phyloP scores from a whole-genome alignment of 208 protist species.

The Histomonas meleagridis region DNA sequence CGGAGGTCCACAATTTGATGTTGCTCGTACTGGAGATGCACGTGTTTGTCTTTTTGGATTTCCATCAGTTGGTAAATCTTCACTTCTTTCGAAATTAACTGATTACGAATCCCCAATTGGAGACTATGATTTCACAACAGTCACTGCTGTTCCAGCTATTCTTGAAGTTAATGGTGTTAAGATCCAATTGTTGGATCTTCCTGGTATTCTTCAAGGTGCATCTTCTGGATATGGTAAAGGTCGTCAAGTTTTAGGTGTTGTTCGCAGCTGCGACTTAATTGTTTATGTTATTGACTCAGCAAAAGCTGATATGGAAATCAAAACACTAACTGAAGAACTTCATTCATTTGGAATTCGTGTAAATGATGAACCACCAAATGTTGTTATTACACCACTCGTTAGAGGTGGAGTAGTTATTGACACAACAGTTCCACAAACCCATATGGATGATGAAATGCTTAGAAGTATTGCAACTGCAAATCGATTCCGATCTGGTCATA shows the following conservation, averaged over 20 bases:
- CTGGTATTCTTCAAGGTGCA: conserved; percentile 94
- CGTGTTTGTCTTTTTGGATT: conserved; percentile 69
- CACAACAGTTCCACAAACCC: conserved; percentile 14
- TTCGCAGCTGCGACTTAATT: conserved; percentile 81
- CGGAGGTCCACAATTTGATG: conserved; percentile 32
- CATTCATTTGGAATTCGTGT: conserved; percentile 31
- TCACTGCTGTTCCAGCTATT: conserved; percentile 93
- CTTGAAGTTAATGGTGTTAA: conserved; percentile 38
- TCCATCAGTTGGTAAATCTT: conserved; percentile 89
- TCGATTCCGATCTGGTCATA: conserved; percentile 78
- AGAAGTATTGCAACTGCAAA: conserved; percentile 61
- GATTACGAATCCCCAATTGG: conserved; percentile 78
- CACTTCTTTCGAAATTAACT: conserved; percentile 83
- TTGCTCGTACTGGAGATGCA: conserved; percentile 63
- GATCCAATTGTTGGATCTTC: conserved; percentile 94
- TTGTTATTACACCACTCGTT: conserved; percentile 22
- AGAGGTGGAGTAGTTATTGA: conserved; percentile 16
- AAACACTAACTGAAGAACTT: conserved; percentile 32
- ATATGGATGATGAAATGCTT: conserved; percentile 41
- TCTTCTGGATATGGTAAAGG: conserved; percentile 72
- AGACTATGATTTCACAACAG: conserved; percentile 80
- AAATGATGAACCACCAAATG: conserved; percentile 4
- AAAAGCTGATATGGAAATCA: conserved; percentile 70
- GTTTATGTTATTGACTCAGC: conserved; percentile 88
- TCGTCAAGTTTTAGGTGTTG: conserved; percentile 70